Base-by-base conservation (phyloP, 108 stramenopile species). In the Fragilariopsis cylindrus region DNA sequence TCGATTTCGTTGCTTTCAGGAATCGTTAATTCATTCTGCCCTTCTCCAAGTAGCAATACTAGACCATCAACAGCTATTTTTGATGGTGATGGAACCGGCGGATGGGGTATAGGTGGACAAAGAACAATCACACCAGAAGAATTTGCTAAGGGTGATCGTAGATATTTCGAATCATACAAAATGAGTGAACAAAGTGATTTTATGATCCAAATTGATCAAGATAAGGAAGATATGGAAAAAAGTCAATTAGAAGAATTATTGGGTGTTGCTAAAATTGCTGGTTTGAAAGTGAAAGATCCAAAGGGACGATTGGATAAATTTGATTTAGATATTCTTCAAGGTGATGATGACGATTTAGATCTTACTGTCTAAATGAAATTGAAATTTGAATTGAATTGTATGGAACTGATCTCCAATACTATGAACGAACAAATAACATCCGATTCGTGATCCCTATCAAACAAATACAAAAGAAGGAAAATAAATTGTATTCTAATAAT, bases 281-380 rank as follows among this genome's bases (percentile, higher is more conserved):
- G 84, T 21, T 78, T 85, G 52, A 67, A 76, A 30, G 74, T 81
- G 30, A 85, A 85, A 55, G 64, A 80, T 50, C 77, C 80, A 1
- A 67, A 46, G 55, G 62, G 72, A n/a, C 71, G 79, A 15, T 44
- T 80, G 68, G 72, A 76, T 56, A 79, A 85, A 43, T 85, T 85
- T 71, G 84, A 74, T 3, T 43, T 41, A 7, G 76, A 60, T 39
- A 16, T 77, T 6, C 42, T 77, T 30, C 73, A 74, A 40, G 80
- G 68, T 49, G 77, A 85, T 6, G 84, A 85, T 67, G 84, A 84
- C 57, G 84, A 84, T 65, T 21, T 79, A n/a, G 82, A 83, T 72
- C 52, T 82, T 43, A 69, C 72, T 50, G 82, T 82, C 6, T 79
- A 73, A 63, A 7, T 45, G 44, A 30, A 52, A 52, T 30, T 30